Evolutionary conservation across 306 rosid genomes (phyloP).

Genomic region (Amphicarpaea edgeworthii): DNA sequence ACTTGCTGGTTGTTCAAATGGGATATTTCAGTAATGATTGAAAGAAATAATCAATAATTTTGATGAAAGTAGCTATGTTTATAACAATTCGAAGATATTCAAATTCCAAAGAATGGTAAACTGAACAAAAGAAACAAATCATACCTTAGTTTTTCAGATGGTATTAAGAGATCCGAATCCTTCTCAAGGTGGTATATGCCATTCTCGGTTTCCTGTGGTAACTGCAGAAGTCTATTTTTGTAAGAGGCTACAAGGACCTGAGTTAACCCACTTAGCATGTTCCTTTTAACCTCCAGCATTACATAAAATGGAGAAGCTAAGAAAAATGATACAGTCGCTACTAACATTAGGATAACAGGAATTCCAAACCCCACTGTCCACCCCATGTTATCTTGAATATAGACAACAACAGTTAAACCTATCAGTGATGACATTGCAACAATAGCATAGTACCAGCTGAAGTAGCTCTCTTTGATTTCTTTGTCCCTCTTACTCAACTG

Average conservation of each 20-base stretch:
- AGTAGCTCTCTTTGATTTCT: slow-evolving; percentile 42
- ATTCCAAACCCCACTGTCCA: slow-evolving; percentile 49
- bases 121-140: neutral
- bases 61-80: neutral
- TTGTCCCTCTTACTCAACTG: slow-evolving; percentile 34
- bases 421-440: slow-evolving; percentile 14
- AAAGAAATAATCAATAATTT: slow-evolving; percentile 1
- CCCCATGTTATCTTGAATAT: slow-evolving; percentile 47
- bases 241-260: slow-evolving; percentile 52
- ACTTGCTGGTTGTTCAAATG: neutral
- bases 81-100: neutral
- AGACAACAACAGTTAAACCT: slow-evolving; percentile 44
- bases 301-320: slow-evolving; percentile 47
- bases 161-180: slow-evolving; percentile 39
- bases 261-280: slow-evolving; percentile 38
- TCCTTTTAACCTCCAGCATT: slow-evolving; percentile 36
- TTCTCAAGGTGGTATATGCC: slow-evolving; percentile 35
- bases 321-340: slow-evolving; percentile 37
- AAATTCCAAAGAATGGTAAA: neutral
- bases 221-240: slow-evolving; percentile 42
- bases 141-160: slow-evolving; percentile 41
- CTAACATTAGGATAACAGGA: slow-evolving; percentile 44
- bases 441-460: slow-evolving; percentile 40
- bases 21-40: neutral
- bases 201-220: slow-evolving; percentile 1